phyloP scores from a whole-genome alignment of 768 basidiomycete species.

The Infundibulicybe gibba region DNA sequence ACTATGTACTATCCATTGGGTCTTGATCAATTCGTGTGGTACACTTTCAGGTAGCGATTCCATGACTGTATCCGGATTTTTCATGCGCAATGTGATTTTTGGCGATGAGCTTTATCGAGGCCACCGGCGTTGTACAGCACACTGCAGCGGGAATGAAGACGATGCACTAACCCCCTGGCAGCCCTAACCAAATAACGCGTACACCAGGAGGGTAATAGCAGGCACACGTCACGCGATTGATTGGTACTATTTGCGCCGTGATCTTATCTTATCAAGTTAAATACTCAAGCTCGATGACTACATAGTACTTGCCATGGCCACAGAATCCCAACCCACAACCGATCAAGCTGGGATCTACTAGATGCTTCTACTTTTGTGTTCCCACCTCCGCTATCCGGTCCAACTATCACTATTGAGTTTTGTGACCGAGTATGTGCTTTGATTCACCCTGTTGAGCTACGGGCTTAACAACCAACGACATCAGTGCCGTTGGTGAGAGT shows the following conservation, averaged over 20 bases:
- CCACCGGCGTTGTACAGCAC: no score
- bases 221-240: no score
- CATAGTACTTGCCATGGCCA: no score
- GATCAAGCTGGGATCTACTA: slow-evolving; percentile 13
- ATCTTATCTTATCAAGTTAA: slow-evolving; percentile 3
- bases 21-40: no score
- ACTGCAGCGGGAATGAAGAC: no score
- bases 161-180: no score
- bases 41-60: no score
- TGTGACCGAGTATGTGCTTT: slow-evolving; percentile 74
- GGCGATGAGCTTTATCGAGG: no score
- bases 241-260: not conserved
- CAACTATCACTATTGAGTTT: slow-evolving; percentile 83
- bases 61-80: slow-evolving; percentile 5
- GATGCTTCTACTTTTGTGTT: slow-evolving; percentile 55
- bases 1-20: slow-evolving; percentile 68
- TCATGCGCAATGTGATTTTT: not conserved
- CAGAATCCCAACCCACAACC: not conserved
- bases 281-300: no score
- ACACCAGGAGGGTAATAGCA: no score
- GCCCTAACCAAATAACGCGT: slow-evolving; percentile 54
- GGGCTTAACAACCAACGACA: not conserved
- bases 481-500: slow-evolving; percentile 76
- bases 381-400: slow-evolving; percentile 36
- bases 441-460: not conserved